A percentile compares a stretch with the other conserved stretches of the same genome.
phyloP scores from a whole-genome alignment of 257 asterid species.

The Capsicum rhomboideum region DNA sequence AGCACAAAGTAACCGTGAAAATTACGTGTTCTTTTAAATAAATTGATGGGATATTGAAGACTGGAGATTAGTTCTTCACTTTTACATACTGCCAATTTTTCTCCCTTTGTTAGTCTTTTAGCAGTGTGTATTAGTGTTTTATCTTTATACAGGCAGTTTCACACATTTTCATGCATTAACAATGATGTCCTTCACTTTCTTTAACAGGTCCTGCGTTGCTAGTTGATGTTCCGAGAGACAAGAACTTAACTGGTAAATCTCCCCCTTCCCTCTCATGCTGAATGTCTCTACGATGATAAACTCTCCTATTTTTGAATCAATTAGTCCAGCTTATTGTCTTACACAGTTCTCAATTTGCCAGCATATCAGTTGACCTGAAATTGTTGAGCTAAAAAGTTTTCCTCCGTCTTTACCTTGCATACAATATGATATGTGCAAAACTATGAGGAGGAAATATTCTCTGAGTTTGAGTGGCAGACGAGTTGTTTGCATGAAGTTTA shows the following conservation, averaged over 20 bases:
- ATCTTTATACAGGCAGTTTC: not conserved
- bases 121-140: not conserved
- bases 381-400: not conserved
- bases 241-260: conserved; percentile 69
- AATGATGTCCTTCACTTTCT: conserved; percentile 1
- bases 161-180: not conserved
- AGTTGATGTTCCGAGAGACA: conserved; percentile 88
- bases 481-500: not conserved
- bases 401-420: not conserved
- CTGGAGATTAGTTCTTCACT: not conserved
- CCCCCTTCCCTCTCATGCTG: not conserved
- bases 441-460: not conserved
- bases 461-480: not conserved
- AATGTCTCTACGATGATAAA: not conserved
- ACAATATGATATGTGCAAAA: not conserved
- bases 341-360: not conserved
- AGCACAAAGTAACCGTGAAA: not conserved
- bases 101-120: not conserved
- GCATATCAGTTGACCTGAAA: not conserved
- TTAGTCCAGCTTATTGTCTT: not conserved
- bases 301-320: not conserved
- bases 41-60: not conserved
- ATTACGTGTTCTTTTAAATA: not conserved
- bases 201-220: conserved; percentile 74
- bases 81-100: not conserved